These are phyloP conservation scores for Phytophthora vignae DNA, from an alignment of 352 stramenopile species.

Conservation along the genomic window DNA sequence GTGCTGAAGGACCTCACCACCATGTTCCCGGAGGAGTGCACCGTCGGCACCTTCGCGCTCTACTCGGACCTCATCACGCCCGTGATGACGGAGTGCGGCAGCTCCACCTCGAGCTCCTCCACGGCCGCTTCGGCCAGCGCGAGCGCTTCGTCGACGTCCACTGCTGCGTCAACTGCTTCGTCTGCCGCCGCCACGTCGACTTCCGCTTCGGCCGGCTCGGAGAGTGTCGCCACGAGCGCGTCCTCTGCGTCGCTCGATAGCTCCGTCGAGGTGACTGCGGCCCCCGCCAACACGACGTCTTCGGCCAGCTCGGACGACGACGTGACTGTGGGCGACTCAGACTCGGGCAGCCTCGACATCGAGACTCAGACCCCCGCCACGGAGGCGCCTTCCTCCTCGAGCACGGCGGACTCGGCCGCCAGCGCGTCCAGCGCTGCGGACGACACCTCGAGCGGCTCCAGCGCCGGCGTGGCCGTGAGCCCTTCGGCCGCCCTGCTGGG, in stretches of 20 bases:
- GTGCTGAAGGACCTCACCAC: constrained; percentile 35
- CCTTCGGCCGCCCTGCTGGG: constrained; percentile 26
- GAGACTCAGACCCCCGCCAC: constrained; percentile 31
- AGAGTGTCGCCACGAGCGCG: constrained; percentile 1
- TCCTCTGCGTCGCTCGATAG: constrained; percentile 24
- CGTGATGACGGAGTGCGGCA: constrained; percentile 36
- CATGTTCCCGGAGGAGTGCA: constrained; percentile 47
- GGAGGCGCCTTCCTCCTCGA: constrained; percentile 22
- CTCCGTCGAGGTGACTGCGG: constrained; percentile 30
- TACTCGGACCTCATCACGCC: constrained; percentile 43
- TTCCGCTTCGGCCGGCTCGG: constrained; percentile 18
- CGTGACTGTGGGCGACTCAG: constrained; percentile 35
- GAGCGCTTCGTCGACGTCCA: constrained; percentile 17
- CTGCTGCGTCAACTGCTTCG: not conserved
- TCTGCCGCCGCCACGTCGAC: constrained; percentile 15
- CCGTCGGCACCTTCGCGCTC: constrained; percentile 35
- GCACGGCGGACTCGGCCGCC: constrained; percentile 22
- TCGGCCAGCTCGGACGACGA: constrained; percentile 35
- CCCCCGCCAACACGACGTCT: constrained; percentile 36
- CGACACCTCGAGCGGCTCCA: constrained; percentile 20
- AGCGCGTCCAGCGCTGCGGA: constrained; percentile 34
- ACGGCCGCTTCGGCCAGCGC: constrained; percentile 15
- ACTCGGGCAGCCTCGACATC: constrained; percentile 37
- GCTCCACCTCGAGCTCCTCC: constrained; percentile 21
- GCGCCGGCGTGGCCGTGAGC: constrained; percentile 9